These are phyloP conservation scores for Yamadazyma atmosphaerica DNA, from an alignment of 1,139 yeast genomes.

Conservation along the genomic window DNA sequence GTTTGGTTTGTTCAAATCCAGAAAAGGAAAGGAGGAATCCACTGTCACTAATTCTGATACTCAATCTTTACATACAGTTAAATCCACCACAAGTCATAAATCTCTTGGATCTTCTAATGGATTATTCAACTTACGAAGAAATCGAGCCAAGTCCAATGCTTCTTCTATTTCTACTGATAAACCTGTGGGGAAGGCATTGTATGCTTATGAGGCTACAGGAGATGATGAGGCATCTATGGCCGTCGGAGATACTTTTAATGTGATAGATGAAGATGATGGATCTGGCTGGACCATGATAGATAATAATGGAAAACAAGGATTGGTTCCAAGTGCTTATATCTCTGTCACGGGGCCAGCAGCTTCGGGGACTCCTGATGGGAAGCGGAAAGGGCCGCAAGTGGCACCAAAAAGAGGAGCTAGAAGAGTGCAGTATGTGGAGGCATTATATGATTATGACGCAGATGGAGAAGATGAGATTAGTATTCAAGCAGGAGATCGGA, in stretches of 20 bases:
- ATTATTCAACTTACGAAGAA: conserved; percentile 39
- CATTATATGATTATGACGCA: conserved; percentile 76
- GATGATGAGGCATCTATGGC: conserved; percentile 68
- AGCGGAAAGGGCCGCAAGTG: conserved; percentile 62
- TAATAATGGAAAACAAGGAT: conserved; percentile 55
- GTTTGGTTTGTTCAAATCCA: conserved; percentile 50
- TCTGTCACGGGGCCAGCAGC: conserved; percentile 7
- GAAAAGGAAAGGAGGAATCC: conserved; percentile 19
- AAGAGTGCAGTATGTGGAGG: conserved; percentile 64
- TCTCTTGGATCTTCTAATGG: conserved; percentile 26
- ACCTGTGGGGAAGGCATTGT: conserved; percentile 55
- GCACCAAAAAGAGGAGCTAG: conserved; percentile 83
- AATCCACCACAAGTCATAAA: conserved; percentile 27
- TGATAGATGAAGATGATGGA: conserved; percentile 76
- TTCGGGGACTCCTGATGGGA: conserved; percentile 11
- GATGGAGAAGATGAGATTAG: conserved; percentile 82
- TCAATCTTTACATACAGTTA: conserved; percentile 30
- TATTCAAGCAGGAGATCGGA: conserved; percentile 70
- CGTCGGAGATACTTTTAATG: conserved; percentile 61
- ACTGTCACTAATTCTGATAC: conserved; percentile 11
- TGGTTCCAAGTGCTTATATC: conserved; percentile 88
- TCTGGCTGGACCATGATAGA: conserved; percentile 85
- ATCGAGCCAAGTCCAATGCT: conserved; percentile 28
- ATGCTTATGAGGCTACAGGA: conserved; percentile 68
- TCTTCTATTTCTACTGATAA: conserved; percentile 19